These are phyloP conservation scores for Aspergillus homomorphus DNA, from an alignment of 495 filamentous ascomycete species.

Conservation along the genomic window DNA sequence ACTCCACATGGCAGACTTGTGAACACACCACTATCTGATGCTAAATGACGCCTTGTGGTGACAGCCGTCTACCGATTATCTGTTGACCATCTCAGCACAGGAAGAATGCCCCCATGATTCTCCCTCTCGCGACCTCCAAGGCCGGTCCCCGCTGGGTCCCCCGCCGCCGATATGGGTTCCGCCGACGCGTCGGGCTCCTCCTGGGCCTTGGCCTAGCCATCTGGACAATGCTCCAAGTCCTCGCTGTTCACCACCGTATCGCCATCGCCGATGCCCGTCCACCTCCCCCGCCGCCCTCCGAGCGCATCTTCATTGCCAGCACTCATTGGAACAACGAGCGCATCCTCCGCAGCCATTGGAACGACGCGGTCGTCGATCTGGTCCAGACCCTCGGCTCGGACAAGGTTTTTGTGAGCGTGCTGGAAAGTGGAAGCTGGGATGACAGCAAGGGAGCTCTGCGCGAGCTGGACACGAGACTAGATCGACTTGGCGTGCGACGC, in stretches of 20 bases:
- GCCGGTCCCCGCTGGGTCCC: neutral
- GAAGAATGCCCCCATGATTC: neutral
- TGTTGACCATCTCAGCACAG: too few relatives aligned
- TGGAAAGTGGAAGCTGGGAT: slow-evolving; percentile 72
- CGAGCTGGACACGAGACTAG: slow-evolving; percentile 56
- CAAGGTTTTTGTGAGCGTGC: slow-evolving; percentile 70
- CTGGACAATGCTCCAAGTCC: neutral
- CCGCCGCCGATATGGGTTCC: neutral
- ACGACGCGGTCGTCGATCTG: slow-evolving; percentile 54
- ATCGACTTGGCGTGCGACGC: slow-evolving; percentile 47
- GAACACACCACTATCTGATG: neutral
- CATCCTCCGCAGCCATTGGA: slow-evolving; percentile 63
- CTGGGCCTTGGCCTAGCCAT: neutral
- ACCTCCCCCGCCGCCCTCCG: neutral
- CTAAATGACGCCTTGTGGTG: neutral
- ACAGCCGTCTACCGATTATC: neutral
- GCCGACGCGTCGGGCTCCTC: neutral
- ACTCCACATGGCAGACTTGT: neutral
- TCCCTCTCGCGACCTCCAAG: neutral
- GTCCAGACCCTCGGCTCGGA: slow-evolving; percentile 53
- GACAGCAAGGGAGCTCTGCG: slow-evolving; percentile 61
- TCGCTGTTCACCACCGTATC: neutral
- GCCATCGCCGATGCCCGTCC: neutral
- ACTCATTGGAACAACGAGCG: slow-evolving; percentile 69
- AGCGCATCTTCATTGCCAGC: slow-evolving; percentile 63